phyloP scores from a whole-genome alignment of 768 basidiomycete species.

The Trametes maxima region DNA sequence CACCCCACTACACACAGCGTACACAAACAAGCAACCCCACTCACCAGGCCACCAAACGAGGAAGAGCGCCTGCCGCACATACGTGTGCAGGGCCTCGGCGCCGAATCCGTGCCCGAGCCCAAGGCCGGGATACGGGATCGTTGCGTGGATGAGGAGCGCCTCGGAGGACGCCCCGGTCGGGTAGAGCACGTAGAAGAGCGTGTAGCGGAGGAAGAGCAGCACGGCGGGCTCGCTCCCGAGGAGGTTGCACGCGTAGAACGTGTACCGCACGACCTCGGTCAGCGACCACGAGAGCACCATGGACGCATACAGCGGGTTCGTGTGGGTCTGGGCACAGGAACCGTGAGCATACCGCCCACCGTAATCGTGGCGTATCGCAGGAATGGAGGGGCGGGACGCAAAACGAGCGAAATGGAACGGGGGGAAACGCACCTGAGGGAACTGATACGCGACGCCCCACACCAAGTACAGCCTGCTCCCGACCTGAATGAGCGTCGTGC shows the following conservation, averaged over 20 bases:
- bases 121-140: conserved; percentile 58
- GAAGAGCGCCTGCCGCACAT: conserved; percentile 62
- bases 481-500: conserved; percentile 80
- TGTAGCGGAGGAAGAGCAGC: conserved; percentile 81
- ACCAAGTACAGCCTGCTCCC: conserved; percentile 79
- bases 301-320: conserved; percentile 79
- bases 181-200: conserved; percentile 93
- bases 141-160: conserved; percentile 78
- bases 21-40: conserved; percentile 27
- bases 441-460: conserved; percentile 78
- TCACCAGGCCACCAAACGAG: conserved; percentile 88
- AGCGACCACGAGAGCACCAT: conserved; percentile 94
- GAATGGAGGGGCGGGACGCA: neutral
- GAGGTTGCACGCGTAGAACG: conserved; percentile 78
- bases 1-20: neutral
- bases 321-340: conserved; percentile 51
- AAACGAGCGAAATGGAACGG: neutral
- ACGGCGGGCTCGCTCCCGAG: conserved; percentile 49
- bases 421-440: conserved; percentile 48
- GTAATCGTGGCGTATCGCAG: no score
- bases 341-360: neutral
- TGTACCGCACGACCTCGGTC: conserved; percentile 90
- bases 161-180: conserved; percentile 91
- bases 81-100: conserved; percentile 56
- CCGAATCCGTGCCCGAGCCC: conserved; percentile 32